phyloP scores from a whole-genome alignment of 176 grass and related monocot species.

The Echinochloa phyllopogon region DNA sequence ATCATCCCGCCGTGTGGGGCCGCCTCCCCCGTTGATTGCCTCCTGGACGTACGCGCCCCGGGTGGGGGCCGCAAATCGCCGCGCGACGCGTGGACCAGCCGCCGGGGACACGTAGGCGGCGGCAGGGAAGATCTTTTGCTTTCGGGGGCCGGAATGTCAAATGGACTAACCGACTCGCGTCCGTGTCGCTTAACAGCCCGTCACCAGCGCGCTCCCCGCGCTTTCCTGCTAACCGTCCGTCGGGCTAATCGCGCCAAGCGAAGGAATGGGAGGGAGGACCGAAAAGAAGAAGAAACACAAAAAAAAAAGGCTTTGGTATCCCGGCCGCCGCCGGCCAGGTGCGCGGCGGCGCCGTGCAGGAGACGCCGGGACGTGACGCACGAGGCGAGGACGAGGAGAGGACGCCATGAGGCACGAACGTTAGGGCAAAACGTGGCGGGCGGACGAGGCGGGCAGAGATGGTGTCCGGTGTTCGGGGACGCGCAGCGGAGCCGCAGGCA shows the following conservation, averaged over 20 bases:
- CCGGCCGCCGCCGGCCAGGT: too few relatives aligned
- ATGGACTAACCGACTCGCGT: conserved; percentile 19
- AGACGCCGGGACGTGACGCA: neutral
- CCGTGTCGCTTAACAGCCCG: conserved; percentile 6
- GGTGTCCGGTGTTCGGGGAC: conserved; percentile 33
- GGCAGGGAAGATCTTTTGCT: neutral
- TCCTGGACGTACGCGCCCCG: neutral
- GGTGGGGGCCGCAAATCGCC: conserved; percentile 9
- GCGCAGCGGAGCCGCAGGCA: conserved; percentile 14
- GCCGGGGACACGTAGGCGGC: conserved; percentile 7
- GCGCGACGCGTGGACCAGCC: conserved; percentile 30
- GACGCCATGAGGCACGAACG: neutral
- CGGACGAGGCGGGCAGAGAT: accelerated
- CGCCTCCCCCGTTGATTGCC: neutral
- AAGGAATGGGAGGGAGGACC: too few relatives aligned
- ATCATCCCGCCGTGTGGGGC: conserved; percentile 47
- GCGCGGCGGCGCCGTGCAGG: neutral
- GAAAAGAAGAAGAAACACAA: neutral
- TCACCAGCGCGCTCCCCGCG: neutral
- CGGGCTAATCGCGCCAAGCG: neutral
- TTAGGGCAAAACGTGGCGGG: neutral
- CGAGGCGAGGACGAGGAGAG: too few relatives aligned
- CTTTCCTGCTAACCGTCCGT: too few relatives aligned
- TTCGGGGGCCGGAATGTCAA: neutral
- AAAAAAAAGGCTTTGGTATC: too few relatives aligned